Conservation (phyloP, 2,329 filamentous ascomycete genomes). For the Diaporthe citriasiana region DNA sequence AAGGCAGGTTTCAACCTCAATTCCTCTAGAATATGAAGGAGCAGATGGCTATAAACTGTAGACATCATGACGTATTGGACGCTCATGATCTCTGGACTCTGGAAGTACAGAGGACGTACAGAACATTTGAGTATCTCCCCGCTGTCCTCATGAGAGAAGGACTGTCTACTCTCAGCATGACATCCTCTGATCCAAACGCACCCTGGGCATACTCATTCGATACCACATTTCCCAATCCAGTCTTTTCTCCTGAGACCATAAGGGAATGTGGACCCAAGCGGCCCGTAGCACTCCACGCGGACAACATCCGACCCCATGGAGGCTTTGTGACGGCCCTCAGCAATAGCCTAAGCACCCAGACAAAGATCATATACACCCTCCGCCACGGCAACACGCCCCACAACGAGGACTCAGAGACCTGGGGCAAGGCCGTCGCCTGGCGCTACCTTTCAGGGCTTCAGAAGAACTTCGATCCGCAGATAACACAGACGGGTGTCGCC, state of each 20-base stretch:
- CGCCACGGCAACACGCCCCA: constrained; percentile 38
- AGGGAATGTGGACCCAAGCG: background rate
- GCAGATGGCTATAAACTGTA: background rate
- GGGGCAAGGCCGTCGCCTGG: constrained; percentile 36
- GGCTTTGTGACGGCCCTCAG: background rate
- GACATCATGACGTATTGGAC: background rate
- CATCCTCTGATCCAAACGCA: too few species aligned
- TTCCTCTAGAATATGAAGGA: background rate
- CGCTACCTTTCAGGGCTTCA: constrained; percentile 28
- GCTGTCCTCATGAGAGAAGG: background rate
- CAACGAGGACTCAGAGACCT: constrained; percentile 28
- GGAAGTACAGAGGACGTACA: background rate
- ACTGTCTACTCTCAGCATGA: background rate
- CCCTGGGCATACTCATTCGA: background rate
- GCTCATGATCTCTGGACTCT: background rate
- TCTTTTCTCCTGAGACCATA: background rate
- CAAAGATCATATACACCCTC: constrained; percentile 34
- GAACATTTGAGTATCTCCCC: too few species aligned
- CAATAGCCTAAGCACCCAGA: background rate
- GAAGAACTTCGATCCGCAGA: constrained; percentile 30
- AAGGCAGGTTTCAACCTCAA: too few species aligned
- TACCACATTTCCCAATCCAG: background rate
- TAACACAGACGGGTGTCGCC: constrained; percentile 1
- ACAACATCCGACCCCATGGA: background rate
- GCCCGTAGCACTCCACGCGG: background rate